phyloP scores from a whole-genome alignment of 176 grass and related monocot genomes.

The Areca catechu region DNA sequence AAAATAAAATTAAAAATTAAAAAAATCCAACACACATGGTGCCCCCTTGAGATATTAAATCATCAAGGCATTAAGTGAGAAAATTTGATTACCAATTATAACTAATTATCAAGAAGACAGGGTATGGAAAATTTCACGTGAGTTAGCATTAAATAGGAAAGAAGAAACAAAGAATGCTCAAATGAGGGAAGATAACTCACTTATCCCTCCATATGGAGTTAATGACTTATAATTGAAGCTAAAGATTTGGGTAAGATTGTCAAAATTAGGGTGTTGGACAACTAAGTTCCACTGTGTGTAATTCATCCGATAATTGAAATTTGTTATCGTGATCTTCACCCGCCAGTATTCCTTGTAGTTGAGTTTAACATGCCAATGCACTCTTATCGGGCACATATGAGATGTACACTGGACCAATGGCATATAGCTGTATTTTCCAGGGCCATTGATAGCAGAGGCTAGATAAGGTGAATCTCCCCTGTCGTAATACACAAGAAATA shows the following conservation, averaged over 20 bases:
- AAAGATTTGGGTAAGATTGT: constrained; percentile 12
- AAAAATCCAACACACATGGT: no score
- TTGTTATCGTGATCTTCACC: constrained; percentile 13
- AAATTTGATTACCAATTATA: not conserved
- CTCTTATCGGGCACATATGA: constrained; percentile 20
- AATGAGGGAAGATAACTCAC: not conserved
- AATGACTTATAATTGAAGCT: constrained; percentile 18
- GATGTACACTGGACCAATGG: constrained; percentile 14
- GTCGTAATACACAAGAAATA: not conserved
- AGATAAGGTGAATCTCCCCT: constrained; percentile 16
- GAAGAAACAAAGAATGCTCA: not conserved
- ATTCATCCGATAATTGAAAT: constrained; percentile 23
- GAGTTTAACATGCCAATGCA: constrained; percentile 19
- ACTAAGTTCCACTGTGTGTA: constrained; percentile 20
- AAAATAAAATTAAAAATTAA: no score
- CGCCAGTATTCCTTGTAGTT: constrained; percentile 22
- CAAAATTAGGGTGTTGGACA: constrained; percentile 9
- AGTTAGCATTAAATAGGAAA: no score
- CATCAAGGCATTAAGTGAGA: not conserved
- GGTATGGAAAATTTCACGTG: no score
- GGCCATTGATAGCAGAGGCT: constrained; percentile 8
- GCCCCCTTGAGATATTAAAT: not conserved
- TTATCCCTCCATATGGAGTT: constrained; percentile 12
- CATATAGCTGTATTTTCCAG: not conserved
- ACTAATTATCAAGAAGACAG: no score